These are phyloP conservation scores for Clarkia xantiana DNA, from an alignment of 345 rosid genomes.

Conservation along the genomic window DNA sequence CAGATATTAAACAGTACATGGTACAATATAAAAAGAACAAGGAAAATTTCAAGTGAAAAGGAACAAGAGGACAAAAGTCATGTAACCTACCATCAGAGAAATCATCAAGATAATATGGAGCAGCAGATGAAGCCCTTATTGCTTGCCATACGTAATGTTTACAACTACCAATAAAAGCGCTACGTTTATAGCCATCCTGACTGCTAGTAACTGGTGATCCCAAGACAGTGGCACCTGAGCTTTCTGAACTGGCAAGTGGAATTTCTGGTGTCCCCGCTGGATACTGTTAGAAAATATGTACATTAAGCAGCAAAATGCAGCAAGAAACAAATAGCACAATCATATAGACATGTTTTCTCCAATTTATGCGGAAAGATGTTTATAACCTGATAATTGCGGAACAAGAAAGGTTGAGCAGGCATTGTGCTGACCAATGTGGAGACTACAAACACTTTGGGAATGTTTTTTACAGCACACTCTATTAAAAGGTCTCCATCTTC, in stretches of 20 bases:
- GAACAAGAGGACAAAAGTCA: not conserved
- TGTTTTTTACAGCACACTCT: slow-evolving; percentile 82
- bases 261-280: slow-evolving; percentile 90
- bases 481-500: slow-evolving; percentile 89
- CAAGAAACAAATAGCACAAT: not conserved
- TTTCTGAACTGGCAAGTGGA: slow-evolving; percentile 59
- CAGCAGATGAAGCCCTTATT: slow-evolving; percentile 99
- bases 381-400: slow-evolving; percentile 90
- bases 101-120: slow-evolving; percentile 98
- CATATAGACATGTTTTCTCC: too few relatives aligned
- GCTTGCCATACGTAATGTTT: slow-evolving; percentile 96
- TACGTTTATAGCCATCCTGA: slow-evolving; percentile 75
- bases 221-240: slow-evolving; percentile 44
- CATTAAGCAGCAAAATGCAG: not conserved
- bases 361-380: too few relatives aligned
- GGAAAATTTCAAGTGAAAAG: not conserved
- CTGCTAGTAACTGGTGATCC: slow-evolving; percentile 58
- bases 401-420: slow-evolving; percentile 93
- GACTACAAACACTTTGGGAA: slow-evolving; percentile 89
- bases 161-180: slow-evolving; percentile 95
- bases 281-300: slow-evolving; percentile 36
- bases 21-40: slow-evolving; percentile 1
- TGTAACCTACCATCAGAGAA: slow-evolving; percentile 61
- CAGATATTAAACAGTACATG: slow-evolving; percentile 5
- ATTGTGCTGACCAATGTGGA: slow-evolving; percentile 85